Conservation (phyloP, 2,329 filamentous ascomycete species). For the Plenodomus lindquistii region DNA sequence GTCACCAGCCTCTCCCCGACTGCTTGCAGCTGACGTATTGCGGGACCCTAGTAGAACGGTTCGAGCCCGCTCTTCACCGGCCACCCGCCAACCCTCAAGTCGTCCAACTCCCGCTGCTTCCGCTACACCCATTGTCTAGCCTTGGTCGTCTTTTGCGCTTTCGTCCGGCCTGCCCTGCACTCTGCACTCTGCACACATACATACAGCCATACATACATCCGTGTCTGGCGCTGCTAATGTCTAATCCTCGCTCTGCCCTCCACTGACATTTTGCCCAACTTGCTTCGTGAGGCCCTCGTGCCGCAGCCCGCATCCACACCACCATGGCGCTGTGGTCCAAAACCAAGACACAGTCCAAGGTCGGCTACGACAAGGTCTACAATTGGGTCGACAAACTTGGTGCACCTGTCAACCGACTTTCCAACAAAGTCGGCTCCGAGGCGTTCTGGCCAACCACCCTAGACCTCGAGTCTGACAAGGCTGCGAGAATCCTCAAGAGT, state of each 20-base stretch:
- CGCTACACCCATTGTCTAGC: slow-evolving; percentile 17
- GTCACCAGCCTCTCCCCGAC: slow-evolving; percentile 22
- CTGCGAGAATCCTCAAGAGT: slow-evolving; percentile 82
- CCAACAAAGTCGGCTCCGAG: slow-evolving; percentile 79
- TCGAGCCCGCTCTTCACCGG: slow-evolving; percentile 19
- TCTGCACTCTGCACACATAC: too few species aligned
- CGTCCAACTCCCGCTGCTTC: slow-evolving; percentile 10
- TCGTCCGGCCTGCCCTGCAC: slow-evolving; percentile 10
- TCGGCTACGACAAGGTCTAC: slow-evolving; percentile 73
- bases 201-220: too few species aligned
- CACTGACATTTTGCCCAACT: slow-evolving; percentile 23
- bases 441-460: slow-evolving; percentile 84
- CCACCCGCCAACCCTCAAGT: not conserved
- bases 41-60: slow-evolving; percentile 26
- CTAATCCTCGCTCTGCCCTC: slow-evolving; percentile 15
- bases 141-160: slow-evolving; percentile 11
- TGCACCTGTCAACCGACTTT: slow-evolving; percentile 76
- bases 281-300: slow-evolving; percentile 8
- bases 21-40: slow-evolving; percentile 29
- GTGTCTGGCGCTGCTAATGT: slow-evolving; percentile 23
- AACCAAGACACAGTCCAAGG: slow-evolving; percentile 41
- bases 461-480: slow-evolving; percentile 90
- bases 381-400: slow-evolving; percentile 69
- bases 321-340: slow-evolving; percentile 41
- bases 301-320: not conserved